Percentiles rank a stretch among this genome's conserved stretches.
Conservation (phyloP, 139 green algal genomes). For the Chlamydomonas asymmetrica region DNA sequence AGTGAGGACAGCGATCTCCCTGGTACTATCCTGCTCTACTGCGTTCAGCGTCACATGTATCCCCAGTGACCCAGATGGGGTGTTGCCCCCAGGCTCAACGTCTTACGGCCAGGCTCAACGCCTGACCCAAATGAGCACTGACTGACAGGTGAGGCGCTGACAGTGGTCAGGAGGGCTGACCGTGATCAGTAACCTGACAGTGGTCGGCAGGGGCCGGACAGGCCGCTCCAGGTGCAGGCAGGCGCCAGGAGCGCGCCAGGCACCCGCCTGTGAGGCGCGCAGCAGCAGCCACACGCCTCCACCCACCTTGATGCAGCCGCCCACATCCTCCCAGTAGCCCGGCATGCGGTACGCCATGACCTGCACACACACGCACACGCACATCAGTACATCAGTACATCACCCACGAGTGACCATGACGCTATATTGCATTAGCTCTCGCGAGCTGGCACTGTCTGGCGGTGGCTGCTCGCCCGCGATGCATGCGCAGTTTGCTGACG, state of each 20-base stretch:
- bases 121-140: neutral
- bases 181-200: neutral
- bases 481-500: too few species aligned
- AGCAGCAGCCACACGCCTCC: constrained; percentile 66
- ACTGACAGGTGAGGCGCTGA: neutral
- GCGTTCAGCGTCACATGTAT: too few species aligned
- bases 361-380: constrained; percentile 26
- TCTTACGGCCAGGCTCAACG: too few species aligned
- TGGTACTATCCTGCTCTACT: too few species aligned
- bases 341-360: constrained; percentile 78
- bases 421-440: neutral
- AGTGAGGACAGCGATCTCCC: too few species aligned
- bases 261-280: neutral
- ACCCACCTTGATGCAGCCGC: constrained; percentile 78
- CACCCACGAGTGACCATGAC: neutral
- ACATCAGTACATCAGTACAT: neutral
- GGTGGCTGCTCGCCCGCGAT: too few species aligned
- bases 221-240: too few species aligned
- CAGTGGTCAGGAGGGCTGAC: neutral
- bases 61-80: too few species aligned
- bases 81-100: too few species aligned
- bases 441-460: neutral
- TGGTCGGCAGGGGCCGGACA: too few species aligned
- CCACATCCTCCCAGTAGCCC: constrained; percentile 83
- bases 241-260: neutral